A percentile compares a stretch with the other conserved stretches of the same genome.
Evolutionary conservation across 768 basidiomycete genomes (phyloP).

Genomic region (Trametes elegans): DNA sequence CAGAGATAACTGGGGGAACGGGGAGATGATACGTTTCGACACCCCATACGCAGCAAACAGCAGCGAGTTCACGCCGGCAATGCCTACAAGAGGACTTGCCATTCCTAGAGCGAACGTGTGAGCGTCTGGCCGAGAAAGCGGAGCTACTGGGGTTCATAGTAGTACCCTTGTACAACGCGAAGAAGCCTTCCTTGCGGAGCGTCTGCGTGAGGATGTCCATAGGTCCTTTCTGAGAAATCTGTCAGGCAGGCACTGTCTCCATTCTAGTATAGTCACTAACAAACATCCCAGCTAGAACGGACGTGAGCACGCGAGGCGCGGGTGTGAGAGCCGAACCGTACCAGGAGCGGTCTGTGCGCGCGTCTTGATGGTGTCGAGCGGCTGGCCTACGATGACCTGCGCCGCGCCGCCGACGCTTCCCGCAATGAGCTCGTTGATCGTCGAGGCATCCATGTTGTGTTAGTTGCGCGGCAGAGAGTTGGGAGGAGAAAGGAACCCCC

Average conservation of each 20-base stretch:
- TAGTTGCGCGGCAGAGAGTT: too few relatives aligned
- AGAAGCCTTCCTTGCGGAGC: constrained; percentile 80
- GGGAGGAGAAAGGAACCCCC: background rate
- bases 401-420: constrained; percentile 92
- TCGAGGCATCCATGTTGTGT: constrained; percentile 43
- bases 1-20: constrained; percentile 81
- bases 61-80: constrained; percentile 94
- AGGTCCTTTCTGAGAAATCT: constrained; percentile 70
- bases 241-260: background rate
- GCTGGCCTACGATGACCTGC: constrained; percentile 94
- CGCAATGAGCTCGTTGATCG: constrained; percentile 79
- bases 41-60: constrained; percentile 90
- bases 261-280: constrained; percentile 46
- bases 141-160: background rate
- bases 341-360: constrained; percentile 85
- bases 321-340: constrained; percentile 36
- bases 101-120: constrained; percentile 62
- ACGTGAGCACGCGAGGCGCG: background rate
- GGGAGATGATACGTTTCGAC: constrained; percentile 80
- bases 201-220: constrained; percentile 89
- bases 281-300: constrained; percentile 74
- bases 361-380: constrained; percentile 86
- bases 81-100: constrained; percentile 87
- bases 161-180: constrained; percentile 94
- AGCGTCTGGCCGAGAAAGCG: background rate